phyloP scores from a whole-genome alignment of 345 rosid genomes.

The Chamaenerion angustifolium region DNA sequence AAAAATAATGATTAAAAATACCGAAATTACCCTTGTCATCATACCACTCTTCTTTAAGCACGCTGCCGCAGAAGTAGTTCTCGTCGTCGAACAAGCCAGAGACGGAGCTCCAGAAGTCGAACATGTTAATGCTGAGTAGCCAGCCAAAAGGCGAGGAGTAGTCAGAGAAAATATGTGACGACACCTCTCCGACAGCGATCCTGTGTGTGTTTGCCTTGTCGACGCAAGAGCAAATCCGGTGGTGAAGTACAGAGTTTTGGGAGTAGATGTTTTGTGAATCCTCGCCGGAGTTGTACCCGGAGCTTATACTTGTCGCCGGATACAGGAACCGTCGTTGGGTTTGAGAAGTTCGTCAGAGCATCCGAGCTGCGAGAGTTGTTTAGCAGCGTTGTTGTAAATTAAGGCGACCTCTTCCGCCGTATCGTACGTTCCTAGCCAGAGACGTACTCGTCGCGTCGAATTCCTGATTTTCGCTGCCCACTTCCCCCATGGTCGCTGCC shows the following conservation, averaged over 20 bases:
- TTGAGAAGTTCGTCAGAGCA: conserved; percentile 70
- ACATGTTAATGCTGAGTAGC: conserved; percentile 24
- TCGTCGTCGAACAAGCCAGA: too few species aligned
- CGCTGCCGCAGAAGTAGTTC: conserved; percentile 7
- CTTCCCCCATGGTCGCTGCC: conserved; percentile 97
- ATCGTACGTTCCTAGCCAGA: conserved; percentile 83
- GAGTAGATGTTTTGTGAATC: conserved; percentile 33
- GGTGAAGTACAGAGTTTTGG: conserved; percentile 70
- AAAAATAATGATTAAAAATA: too few species aligned
- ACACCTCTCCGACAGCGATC: conserved; percentile 2
- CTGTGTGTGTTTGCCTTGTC: conserved; percentile 31
- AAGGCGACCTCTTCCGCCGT: conserved; percentile 94
- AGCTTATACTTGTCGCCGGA: conserved; percentile 4
- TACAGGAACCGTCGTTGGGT: conserved; percentile 17
- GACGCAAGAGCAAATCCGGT: conserved; percentile 8
- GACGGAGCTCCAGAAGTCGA: conserved; percentile 35
- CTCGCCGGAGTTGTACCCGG: conserved; percentile 30
- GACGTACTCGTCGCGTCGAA: conserved; percentile 53
- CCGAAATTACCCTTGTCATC: too few species aligned
- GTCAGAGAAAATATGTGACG: too few species aligned
- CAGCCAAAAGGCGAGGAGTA: conserved; percentile 23
- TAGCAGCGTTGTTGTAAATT: conserved; percentile 89
- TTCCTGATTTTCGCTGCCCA: conserved; percentile 99
- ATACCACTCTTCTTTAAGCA: conserved; percentile 18
- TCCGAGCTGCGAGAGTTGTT: conserved; percentile 81